Percentiles rank a stretch among this genome's conserved stretches.
phyloP scores from a whole-genome alignment of 2,329 filamentous ascomycete species.

The Incumbomyces delicatus region DNA sequence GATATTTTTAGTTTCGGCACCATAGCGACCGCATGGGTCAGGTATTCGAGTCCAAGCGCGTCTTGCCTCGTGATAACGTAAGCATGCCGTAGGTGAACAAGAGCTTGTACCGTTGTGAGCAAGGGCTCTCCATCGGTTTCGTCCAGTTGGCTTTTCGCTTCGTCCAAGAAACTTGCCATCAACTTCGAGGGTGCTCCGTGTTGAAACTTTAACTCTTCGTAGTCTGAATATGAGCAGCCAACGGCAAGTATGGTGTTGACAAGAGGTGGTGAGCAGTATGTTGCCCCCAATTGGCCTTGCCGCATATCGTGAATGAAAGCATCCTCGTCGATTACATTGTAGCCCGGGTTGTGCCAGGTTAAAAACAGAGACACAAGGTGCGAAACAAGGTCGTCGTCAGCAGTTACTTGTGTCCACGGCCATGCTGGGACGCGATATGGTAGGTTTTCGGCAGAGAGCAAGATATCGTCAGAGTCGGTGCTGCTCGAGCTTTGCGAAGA shows the following conservation, averaged over 20 bases:
- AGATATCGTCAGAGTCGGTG: neutral
- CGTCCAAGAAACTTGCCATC: neutral
- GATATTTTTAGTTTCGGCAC: neutral
- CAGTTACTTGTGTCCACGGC: conserved; percentile 26
- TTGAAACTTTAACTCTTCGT: neutral
- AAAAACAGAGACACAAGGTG: conserved; percentile 27
- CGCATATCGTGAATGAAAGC: conserved; percentile 25
- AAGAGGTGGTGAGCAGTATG: conserved; percentile 27
- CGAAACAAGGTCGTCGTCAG: conserved; percentile 25
- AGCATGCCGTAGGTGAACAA: too few species aligned
- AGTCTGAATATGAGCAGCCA: conserved; percentile 7
- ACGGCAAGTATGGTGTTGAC: conserved; percentile 27
- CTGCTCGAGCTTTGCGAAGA: neutral
- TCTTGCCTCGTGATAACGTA: neutral
- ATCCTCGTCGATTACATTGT: conserved; percentile 25
- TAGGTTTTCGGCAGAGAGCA: neutral
- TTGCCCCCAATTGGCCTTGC: conserved; percentile 19
- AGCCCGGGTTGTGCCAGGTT: conserved; percentile 25
- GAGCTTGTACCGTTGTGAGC: too few species aligned
- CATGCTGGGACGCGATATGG: conserved; percentile 5
- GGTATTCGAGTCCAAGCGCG: neutral
- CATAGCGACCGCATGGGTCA: neutral
- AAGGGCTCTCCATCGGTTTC: neutral
- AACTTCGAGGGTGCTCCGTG: neutral
- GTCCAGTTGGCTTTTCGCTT: neutral